These are phyloP conservation scores for Colletotrichum eleusines DNA, from an alignment of 2,329 filamentous ascomycete genomes.

Conservation along the genomic window DNA sequence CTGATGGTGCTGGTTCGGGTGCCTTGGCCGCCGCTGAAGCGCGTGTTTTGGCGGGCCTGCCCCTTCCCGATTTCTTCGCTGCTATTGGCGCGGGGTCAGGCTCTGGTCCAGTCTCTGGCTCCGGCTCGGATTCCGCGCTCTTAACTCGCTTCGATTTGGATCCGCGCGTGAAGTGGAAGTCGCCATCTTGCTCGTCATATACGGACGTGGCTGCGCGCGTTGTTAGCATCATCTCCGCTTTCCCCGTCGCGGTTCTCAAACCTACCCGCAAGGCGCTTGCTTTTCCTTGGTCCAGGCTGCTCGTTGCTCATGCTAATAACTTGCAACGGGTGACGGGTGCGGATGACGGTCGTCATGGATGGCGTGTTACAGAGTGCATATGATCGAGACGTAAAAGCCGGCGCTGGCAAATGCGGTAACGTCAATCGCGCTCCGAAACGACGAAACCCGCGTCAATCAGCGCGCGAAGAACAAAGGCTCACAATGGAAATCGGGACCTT, in stretches of 20 bases:
- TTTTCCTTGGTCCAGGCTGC: constrained; percentile 69
- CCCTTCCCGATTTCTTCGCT: constrained; percentile 55
- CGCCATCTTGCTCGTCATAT: constrained; percentile 78
- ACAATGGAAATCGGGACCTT: not conserved
- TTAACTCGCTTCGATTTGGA: constrained; percentile 76
- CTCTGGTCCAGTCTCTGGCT: constrained; percentile 57
- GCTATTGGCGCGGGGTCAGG: constrained; percentile 48
- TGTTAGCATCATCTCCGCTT: constrained; percentile 73
- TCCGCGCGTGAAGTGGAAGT: constrained; percentile 79
- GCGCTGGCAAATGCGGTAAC: constrained; percentile 1
- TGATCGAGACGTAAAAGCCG: constrained; percentile 24
- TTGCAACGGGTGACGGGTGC: constrained; percentile 73
- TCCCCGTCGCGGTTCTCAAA: constrained; percentile 42
- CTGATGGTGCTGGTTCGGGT: constrained; percentile 44
- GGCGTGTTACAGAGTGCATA: constrained; percentile 50
- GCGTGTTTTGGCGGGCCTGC: constrained; percentile 54
- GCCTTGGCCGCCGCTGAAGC: constrained; percentile 48
- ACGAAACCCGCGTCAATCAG: constrained; percentile 34
- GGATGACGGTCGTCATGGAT: constrained; percentile 79
- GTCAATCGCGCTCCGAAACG: constrained; percentile 17
- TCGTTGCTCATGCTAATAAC: constrained; percentile 77
- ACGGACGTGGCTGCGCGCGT: constrained; percentile 55
- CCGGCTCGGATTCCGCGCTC: constrained; percentile 60
- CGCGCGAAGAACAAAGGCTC: not conserved
- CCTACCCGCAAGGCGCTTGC: constrained; percentile 74